Evolutionary conservation across 2,329 filamentous ascomycete genomes (phyloP).

Genomic region (Pseudocercospora fuligena): DNA sequence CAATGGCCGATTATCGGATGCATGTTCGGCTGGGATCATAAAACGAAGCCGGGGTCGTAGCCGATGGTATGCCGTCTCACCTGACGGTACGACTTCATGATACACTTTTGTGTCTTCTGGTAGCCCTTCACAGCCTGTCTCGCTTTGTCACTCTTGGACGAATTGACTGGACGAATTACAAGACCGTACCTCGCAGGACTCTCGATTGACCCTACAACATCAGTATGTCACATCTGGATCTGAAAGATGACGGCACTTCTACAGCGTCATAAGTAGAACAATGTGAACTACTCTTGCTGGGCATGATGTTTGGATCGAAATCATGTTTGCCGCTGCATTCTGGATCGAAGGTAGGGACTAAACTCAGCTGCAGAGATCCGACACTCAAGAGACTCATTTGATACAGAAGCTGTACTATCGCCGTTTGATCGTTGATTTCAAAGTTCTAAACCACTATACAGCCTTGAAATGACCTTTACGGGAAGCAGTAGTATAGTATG

Average conservation of each 20-base stretch:
- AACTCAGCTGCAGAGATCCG: too few species aligned
- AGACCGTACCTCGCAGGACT: too few species aligned
- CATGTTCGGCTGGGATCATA: conserved; percentile 4
- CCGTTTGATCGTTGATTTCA: neutral
- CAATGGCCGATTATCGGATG: conserved; percentile 6
- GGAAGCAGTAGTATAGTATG: neutral
- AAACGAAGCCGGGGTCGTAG: neutral
- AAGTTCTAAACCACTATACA: neutral
- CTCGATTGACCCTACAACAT: too few species aligned
- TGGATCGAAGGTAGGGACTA: too few species aligned
- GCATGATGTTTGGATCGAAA: too few species aligned
- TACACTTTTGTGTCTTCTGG: neutral
- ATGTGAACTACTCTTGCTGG: too few species aligned
- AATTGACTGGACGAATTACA: neutral
- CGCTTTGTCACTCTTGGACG: neutral
- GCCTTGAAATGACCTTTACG: neutral
- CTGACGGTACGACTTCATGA: neutral
- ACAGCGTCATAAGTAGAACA: too few species aligned
- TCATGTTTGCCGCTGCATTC: too few species aligned
- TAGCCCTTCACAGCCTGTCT: neutral
- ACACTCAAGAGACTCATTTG: too few species aligned
- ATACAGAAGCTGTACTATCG: neutral
- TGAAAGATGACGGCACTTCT: too few species aligned
- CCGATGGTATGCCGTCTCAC: neutral
- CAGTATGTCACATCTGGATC: too few species aligned